Evolutionary conservation across 441 rosid species (phyloP).

Genomic region (Raphanus hybrid): DNA sequence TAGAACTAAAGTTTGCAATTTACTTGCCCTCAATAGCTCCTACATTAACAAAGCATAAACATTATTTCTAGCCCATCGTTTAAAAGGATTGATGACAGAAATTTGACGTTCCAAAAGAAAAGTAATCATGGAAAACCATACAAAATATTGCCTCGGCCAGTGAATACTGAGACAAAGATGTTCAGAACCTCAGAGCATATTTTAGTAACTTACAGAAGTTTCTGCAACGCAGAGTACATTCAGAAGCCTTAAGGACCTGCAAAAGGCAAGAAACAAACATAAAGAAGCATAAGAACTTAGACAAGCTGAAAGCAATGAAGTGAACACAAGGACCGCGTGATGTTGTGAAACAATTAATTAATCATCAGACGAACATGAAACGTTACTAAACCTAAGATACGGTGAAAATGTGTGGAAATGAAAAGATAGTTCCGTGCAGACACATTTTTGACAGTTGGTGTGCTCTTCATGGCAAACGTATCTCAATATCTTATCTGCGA

Average conservation of each 20-base stretch:
- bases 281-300: constrained; percentile 8
- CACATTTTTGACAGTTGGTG: constrained; percentile 38
- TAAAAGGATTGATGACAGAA: background rate
- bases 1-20: constrained; percentile 64
- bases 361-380: background rate
- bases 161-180: constrained; percentile 4
- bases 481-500: constrained; percentile 57
- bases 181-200: constrained; percentile 7
- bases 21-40: constrained; percentile 45
- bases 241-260: constrained; percentile 84
- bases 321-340: constrained; percentile 1
- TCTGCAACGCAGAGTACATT: constrained; percentile 74
- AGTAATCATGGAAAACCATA: constrained; percentile 6
- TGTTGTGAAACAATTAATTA: background rate
- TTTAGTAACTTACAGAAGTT: constrained; percentile 63
- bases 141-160: constrained; percentile 1
- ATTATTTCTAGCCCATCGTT: background rate
- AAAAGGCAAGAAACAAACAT: constrained; percentile 24
- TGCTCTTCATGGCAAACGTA: constrained; percentile 58
- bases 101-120: constrained; percentile 20
- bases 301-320: background rate
- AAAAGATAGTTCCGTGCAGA: constrained; percentile 57
- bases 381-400: constrained; percentile 58
- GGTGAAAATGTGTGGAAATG: constrained; percentile 71
- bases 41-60: constrained; percentile 28